phyloP scores from a whole-genome alignment of 768 basidiomycete species.

The Cystobasidium tubakii region DNA sequence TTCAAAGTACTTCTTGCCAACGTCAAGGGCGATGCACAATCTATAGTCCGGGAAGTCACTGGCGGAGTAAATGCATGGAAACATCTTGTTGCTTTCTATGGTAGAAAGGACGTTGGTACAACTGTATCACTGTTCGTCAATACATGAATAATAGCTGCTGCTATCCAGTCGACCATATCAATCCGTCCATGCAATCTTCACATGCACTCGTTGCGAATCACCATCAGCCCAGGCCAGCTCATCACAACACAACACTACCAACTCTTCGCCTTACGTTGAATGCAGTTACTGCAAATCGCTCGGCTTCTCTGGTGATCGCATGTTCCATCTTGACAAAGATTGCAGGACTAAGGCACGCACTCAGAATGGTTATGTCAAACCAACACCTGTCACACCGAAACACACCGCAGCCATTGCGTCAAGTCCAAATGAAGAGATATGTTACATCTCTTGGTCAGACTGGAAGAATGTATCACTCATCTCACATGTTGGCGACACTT shows the following conservation, averaged over 20 bases:
- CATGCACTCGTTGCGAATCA: background rate
- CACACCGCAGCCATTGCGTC: background rate
- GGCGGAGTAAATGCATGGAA: too few relatives aligned
- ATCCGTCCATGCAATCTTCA: constrained; percentile 18
- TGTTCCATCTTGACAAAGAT: constrained; percentile 15
- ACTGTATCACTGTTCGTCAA: constrained; percentile 5
- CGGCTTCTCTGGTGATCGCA: constrained; percentile 13
- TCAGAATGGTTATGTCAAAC: too few relatives aligned
- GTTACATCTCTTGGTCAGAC: background rate
- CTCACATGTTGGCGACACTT: background rate
- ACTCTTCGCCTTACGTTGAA: too few relatives aligned
- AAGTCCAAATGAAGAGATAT: background rate
- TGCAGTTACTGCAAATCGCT: background rate
- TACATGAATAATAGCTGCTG: constrained; percentile 5
- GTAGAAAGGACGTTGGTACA: constrained; percentile 1
- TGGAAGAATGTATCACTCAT: background rate
- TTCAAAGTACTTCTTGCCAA: too few relatives aligned
- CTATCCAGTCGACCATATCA: constrained; percentile 2
- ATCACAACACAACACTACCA: too few relatives aligned
- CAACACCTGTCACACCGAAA: too few relatives aligned
- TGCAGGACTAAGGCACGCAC: constrained; percentile 4
- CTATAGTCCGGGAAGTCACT: too few relatives aligned
- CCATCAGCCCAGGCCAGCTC: too few relatives aligned
- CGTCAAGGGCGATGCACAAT: too few relatives aligned
- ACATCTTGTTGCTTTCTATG: constrained; percentile 5